Base-by-base conservation (phyloP, 345 rosid genomes). In the Angophora floribunda region DNA sequence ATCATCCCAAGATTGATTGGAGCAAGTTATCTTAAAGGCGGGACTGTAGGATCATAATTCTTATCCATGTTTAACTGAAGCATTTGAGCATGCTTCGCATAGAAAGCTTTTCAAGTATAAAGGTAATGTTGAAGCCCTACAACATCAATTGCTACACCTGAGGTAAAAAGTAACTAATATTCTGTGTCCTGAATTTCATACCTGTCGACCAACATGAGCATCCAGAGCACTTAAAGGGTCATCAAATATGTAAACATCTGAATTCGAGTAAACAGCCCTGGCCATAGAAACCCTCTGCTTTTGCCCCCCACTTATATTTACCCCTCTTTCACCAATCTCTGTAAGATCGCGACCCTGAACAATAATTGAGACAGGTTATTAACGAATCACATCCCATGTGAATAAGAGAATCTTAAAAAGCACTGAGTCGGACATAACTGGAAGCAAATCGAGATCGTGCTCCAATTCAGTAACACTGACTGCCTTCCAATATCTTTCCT, bases 231-330 rank as follows among this genome's bases (percentile, higher is more conserved):
- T 97, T 88, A 97, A 92, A 55, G 99, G 99, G 86, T 97, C 99
- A 92, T 97, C 99, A 88, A 97, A 96, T 91, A 97, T 94, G 89
- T 95, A 97, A 7, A 97, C 95, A 88, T 96, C 99, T 14, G 99
- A 94, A 89, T 95, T 92, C 85, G 99, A 94, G 92, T 97, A 97
- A 87, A 97, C 95, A 89, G 99, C 99, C 89, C 99, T 92, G 53
- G 99, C 99, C 98, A 97, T 94, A 80, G 99, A 96, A 90, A 97
- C 95, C 93, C 99, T 96, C 92, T 96, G 99, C 93, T 97, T 97
- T 86, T 97, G 99, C 89, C 99, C 99, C 85, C 99, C 99, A 90
- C 99, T 97, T 49, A 97, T 95, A 92, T 96, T 97, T 26, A 55
- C 61, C 61, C 61, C 61, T 55, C 61, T 55, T 55, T 55, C 61